Evolutionary conservation across 2,329 filamentous ascomycete genomes (phyloP), one percentile per base, ranked within the genome.

Genomic region (Reticulascus tulasneorum): DNA sequence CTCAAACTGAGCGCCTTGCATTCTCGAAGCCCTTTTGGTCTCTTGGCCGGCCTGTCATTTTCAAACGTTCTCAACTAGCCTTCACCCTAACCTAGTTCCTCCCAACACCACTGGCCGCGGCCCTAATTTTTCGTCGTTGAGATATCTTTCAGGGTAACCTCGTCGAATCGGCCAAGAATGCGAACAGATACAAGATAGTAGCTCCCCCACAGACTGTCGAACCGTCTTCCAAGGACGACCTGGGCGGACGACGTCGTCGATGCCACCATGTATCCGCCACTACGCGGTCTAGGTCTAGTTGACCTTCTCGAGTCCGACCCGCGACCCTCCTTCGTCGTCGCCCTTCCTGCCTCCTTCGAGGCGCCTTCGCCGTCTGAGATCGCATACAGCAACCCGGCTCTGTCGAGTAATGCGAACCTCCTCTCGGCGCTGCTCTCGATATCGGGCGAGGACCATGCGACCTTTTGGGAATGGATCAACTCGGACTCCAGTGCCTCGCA

Each of bases 301-400:
- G 62, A 66, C 46, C 55, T 69, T 10, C 55, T 67, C 44, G 53
- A 60, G 40, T 57, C 53, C 42, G 65, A 69, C 40, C 60, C 62
- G 20, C 56, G 65, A 35, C 62, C 65, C 34, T 60, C 60, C 27
- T 69, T 69, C 28, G 52, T 67, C 37, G 56, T 62, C 29, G 51
- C 50, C 20, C 32, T 47, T 13, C 34, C 42, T 12, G 25, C 46
- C 12, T 29, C 34, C 10, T 22, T 39, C 31, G 34, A 45, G 28
- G 32, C 47, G 19, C 28, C 46, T 15, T 26, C 35, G 19, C 40
- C 38, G 18, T 35, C 42, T 8, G 29, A 31, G 21, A 36, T 55
- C 12, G 49, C 56, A 16, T 65, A 67, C 47, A 53, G 53, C 38
- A 68, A 68, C 38, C 55, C 59, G 27, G 56, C 60, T n/a, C 49